phyloP scores from a whole-genome alignment of 2,329 filamentous ascomycete species.

The Aspergillus candidus region DNA sequence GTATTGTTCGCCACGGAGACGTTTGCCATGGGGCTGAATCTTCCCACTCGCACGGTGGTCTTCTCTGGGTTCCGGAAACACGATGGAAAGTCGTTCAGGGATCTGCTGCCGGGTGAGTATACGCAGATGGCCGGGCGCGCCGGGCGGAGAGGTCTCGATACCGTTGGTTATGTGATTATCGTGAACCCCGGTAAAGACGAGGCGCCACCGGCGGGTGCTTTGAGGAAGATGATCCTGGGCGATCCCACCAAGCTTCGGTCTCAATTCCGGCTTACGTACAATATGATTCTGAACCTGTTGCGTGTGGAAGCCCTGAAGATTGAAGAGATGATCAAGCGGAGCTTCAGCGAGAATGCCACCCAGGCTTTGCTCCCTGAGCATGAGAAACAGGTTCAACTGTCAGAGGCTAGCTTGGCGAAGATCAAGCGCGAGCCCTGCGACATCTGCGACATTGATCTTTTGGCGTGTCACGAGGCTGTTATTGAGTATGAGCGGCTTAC shows the following conservation, averaged over 20 bases:
- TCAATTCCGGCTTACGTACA: constrained; percentile 95
- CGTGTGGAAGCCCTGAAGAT: constrained; percentile 96
- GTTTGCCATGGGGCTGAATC: constrained; percentile 95
- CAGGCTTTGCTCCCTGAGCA: constrained; percentile 91
- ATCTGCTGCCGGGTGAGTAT: constrained; percentile 89
- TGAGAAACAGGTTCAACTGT: constrained; percentile 86
- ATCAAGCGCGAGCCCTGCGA: constrained; percentile 79
- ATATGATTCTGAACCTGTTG: constrained; percentile 96
- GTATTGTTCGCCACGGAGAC: constrained; percentile 97
- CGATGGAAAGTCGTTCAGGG: constrained; percentile 85
- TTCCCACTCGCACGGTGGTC: constrained; percentile 92
- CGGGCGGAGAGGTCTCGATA: constrained; percentile 84
- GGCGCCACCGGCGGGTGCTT: constrained; percentile 73
- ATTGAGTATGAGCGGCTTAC: constrained; percentile 78
- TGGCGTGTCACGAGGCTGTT: constrained; percentile 72
- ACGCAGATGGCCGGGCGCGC: constrained; percentile 98
- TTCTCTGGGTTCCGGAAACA: constrained; percentile 97
- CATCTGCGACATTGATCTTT: constrained; percentile 74
- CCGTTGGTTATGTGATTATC: constrained; percentile 90
- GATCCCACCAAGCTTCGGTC: constrained; percentile 92
- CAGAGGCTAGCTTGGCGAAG: constrained; percentile 84
- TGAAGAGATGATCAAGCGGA: constrained; percentile 99
- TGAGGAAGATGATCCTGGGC: constrained; percentile 91
- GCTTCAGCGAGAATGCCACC: constrained; percentile 96
- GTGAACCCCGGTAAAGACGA: constrained; percentile 76